These are phyloP conservation scores for Thecaphora thlaspeos DNA, from an alignment of 1,284 basidiomycete species.

Conservation along the genomic window DNA sequence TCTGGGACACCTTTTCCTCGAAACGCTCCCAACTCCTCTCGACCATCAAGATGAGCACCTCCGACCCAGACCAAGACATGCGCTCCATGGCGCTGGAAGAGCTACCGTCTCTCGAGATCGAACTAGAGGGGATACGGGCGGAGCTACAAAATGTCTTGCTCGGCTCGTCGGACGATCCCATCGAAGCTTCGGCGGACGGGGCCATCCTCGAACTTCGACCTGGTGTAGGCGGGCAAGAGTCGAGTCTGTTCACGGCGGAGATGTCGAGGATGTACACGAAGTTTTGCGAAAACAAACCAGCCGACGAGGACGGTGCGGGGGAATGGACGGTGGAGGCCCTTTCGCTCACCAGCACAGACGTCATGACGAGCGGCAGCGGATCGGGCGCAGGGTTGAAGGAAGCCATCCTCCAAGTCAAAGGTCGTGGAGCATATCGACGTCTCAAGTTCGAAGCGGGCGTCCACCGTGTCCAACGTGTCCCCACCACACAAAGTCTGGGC, in stretches of 20 bases:
- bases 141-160: conserved; percentile 73
- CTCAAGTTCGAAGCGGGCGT: conserved; percentile 90
- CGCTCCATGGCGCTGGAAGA: conserved; percentile 75
- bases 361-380: conserved; percentile 30
- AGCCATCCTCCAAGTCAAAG: conserved; percentile 78
- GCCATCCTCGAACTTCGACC: conserved; percentile 87
- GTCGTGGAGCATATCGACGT: conserved; percentile 73
- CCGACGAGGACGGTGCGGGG: conserved; percentile 22
- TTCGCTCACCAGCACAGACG: conserved; percentile 43
- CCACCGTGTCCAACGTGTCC: conserved; percentile 91
- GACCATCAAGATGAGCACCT: conserved; percentile 22
- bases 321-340: conserved; percentile 46
- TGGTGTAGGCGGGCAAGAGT: conserved; percentile 88
- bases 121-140: conserved; percentile 62
- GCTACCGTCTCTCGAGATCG: conserved; percentile 63
- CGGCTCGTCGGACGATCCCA: conserved; percentile 62
- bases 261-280: conserved; percentile 80
- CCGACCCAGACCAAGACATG: conserved; percentile 67
- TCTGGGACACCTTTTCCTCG: conserved; percentile 63
- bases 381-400: conserved; percentile 71
- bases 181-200: conserved; percentile 68
- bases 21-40: conserved; percentile 61
- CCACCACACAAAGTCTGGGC: conserved; percentile 80
- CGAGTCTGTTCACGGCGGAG: conserved; percentile 77
- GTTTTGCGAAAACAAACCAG: conserved; percentile 51